Conservation (phyloP, 2,329 filamentous ascomycete genomes). For the Talaromyces atroroseus region DNA sequence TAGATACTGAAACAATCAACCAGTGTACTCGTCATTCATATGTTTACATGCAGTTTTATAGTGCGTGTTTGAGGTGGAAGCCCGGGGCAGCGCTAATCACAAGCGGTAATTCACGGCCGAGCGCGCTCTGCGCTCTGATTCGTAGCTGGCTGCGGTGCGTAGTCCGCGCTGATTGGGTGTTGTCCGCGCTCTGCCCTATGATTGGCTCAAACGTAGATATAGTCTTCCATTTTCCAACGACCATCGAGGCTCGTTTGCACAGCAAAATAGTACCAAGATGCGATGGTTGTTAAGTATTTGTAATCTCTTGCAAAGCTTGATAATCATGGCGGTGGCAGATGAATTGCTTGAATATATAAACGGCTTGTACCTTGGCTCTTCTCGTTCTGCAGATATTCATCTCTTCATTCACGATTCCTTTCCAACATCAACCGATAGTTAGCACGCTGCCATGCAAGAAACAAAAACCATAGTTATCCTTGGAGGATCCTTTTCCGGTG, state of each 20-base stretch:
- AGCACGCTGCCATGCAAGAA: not conserved
- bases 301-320: not conserved
- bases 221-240: no score
- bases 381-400: not conserved
- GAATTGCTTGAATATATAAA: not conserved
- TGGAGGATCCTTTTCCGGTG: conserved; percentile 4
- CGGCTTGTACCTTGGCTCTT: not conserved
- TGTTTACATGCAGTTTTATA: not conserved
- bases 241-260: no score
- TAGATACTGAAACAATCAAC: not conserved
- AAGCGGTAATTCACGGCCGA: no score
- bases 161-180: not conserved
- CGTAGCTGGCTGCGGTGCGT: not conserved
- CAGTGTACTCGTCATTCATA: not conserved
- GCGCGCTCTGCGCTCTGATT: conserved; percentile 2
- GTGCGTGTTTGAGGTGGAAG: no score
- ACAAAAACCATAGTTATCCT: conserved; percentile 12
- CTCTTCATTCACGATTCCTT: not conserved
- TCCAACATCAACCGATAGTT: not conserved
- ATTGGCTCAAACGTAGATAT: not conserved
- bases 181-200: not conserved
- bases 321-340: not conserved
- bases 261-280: not conserved
- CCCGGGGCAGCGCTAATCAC: no score
- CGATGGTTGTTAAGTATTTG: not conserved